phyloP scores from a whole-genome alignment of 2,329 filamentous ascomycete species.

The Talaromyces sp. region DNA sequence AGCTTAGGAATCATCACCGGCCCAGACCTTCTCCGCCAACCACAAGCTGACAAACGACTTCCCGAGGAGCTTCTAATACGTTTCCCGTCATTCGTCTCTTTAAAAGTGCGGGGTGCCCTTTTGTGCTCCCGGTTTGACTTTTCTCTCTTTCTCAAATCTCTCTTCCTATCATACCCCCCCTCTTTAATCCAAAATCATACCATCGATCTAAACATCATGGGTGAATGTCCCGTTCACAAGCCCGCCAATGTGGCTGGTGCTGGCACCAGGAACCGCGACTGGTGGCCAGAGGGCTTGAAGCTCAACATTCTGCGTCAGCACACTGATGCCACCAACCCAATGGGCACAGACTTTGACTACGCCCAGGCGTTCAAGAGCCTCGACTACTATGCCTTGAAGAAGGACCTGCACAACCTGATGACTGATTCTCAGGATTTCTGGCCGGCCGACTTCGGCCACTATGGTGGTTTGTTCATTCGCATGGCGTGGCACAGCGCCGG shows the following conservation, averaged over 20 bases:
- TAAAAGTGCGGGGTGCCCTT: conserved; percentile 19
- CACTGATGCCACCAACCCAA: conserved; percentile 64
- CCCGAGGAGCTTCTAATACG: conserved; percentile 9
- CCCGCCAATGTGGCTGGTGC: conserved; percentile 54
- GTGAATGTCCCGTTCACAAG: conserved; percentile 33
- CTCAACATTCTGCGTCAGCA: conserved; percentile 76
- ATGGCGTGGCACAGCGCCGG: conserved; percentile 82
- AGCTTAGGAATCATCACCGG: conserved; percentile 8
- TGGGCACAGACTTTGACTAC: conserved; percentile 71
- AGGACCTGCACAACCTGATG: conserved; percentile 71
- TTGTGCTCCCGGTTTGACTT: neutral
- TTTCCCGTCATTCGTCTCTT: conserved; percentile 18
- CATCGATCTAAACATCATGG: conserved; percentile 22
- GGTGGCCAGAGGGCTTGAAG: conserved; percentile 71
- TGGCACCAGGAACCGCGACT: conserved; percentile 70
- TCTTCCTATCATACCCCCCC: neutral
- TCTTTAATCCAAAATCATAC: neutral
- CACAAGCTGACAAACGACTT: conserved; percentile 9
- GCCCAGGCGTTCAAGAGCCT: conserved; percentile 70
- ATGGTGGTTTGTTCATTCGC: conserved; percentile 77
- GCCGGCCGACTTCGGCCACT: conserved; percentile 81
- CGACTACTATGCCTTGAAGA: conserved; percentile 72
- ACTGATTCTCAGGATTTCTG: conserved; percentile 80
- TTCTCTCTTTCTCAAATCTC: neutral
- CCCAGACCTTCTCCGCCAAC: conserved; percentile 8